Evolutionary conservation across 345 rosid species (phyloP), one percentile per base, ranked within the genome.

Genomic region (Draba incana): DNA sequence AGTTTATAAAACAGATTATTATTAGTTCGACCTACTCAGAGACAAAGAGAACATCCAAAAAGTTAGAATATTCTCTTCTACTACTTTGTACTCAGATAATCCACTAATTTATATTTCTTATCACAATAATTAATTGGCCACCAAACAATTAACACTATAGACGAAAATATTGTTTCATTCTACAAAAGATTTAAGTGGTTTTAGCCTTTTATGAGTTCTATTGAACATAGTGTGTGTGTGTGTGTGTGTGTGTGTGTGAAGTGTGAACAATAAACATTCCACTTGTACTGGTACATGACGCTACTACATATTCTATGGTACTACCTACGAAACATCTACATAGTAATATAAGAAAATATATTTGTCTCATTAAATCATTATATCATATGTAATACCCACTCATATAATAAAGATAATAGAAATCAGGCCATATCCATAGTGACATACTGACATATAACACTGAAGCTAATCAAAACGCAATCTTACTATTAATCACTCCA

Each of bases 1-100:
- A 39, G 25, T 48, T 7, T 35, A 35, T 35, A 41, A 37, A 53
- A 54, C 33, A 43, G 45, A 28, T 48, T 39, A 48, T 20, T 48
- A 57, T 48, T 41, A 49, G 46, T 33, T 58, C 64, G 71, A 66
- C 67, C 67, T 53, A 74, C 68, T 41, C 38, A 30, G 62, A 68
- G 78, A 46, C 69, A 62, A 75, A 68, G 37, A 68, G 53, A 55
- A 23, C 74, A 55, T 68, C 78, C 48, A 75, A 68, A 20, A 75
- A 74, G 74, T 68, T 48, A 59, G 70, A 75, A 68, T 75, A 75
- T 75, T 69, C 75, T 48, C 64, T 48, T 55, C 35, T 41, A 55
- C 60, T 68, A 55, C 60, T 68, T 68, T 75, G 53, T 69, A 61
- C 53, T 75, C 44, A 62, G 45, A 68, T 55, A 39, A 55, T 62